Conservation (phyloP, 2,329 filamentous ascomycete genomes). For the Penicillium sp. region DNA sequence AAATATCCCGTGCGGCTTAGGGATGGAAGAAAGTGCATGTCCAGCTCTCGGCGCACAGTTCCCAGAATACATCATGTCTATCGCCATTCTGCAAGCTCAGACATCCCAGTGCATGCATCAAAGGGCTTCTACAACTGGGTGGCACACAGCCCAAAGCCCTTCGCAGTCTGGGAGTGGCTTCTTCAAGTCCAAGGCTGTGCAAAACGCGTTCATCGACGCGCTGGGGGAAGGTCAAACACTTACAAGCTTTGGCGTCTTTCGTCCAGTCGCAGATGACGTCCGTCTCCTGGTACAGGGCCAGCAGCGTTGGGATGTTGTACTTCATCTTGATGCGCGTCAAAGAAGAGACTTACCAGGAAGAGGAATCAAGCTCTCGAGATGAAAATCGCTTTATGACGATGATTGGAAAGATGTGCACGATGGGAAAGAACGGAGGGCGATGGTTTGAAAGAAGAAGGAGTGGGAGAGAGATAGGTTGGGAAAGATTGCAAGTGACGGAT, state of each 20-base stretch:
- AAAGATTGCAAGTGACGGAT: not conserved
- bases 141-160: too few relatives aligned
- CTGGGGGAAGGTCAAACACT: conserved; percentile 9
- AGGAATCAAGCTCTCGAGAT: conserved; percentile 1
- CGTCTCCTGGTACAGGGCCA: conserved; percentile 34
- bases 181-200: not conserved
- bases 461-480: not conserved
- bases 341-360: not conserved
- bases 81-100: too few relatives aligned
- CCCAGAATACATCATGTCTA: too few relatives aligned
- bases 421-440: too few relatives aligned
- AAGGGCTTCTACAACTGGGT: too few relatives aligned
- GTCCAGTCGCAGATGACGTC: conserved; percentile 27
- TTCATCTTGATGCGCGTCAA: conserved; percentile 25
- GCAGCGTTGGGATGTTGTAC: conserved; percentile 39
- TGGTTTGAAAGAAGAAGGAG: too few relatives aligned
- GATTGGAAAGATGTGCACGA: not conserved
- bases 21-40: not conserved
- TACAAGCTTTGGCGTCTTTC: conserved; percentile 32
- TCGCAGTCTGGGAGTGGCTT: too few relatives aligned
- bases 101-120: too few relatives aligned
- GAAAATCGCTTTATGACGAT: not conserved
- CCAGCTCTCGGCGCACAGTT: too few relatives aligned
- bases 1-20: not conserved
- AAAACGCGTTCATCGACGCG: not conserved